phyloP scores from a whole-genome alignment of 345 rosid genomes.

The Rhodomyrtus tomentosa region DNA sequence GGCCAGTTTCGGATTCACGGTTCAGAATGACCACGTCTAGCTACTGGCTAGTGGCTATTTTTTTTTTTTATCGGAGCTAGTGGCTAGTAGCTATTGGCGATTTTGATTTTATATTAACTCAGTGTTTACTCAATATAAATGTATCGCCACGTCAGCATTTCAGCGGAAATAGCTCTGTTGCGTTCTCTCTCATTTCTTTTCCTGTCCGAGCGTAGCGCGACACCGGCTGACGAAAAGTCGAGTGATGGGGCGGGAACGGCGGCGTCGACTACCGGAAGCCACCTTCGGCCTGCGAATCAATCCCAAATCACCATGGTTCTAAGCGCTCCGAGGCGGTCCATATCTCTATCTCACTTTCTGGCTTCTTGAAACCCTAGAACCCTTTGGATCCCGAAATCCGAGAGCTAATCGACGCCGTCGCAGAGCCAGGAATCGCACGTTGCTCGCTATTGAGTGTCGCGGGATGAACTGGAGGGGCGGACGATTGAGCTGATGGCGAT shows the following conservation, averaged over 20 bases:
- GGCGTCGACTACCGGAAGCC: neutral
- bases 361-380: neutral
- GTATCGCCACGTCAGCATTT: neutral
- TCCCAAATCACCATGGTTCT: neutral
- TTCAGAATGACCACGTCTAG: too few relatives aligned
- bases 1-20: too few relatives aligned
- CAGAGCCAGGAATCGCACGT: neutral
- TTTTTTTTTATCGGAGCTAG: too few relatives aligned
- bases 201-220: neutral
- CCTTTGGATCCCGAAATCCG: neutral
- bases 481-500: neutral
- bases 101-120: neutral
- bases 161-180: neutral
- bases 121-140: neutral
- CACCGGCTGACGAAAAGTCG: neutral
- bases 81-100: too few relatives aligned
- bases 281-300: neutral
- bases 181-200: neutral
- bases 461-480: neutral
- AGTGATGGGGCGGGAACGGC: neutral
- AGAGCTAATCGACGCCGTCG: neutral
- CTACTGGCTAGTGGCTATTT: too few relatives aligned
- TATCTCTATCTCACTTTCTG: neutral
- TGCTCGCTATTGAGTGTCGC: neutral
- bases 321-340: neutral